These are phyloP conservation scores for Aspergillus sp. DNA, from an alignment of 2,329 filamentous ascomycete species.

Conservation along the genomic window DNA sequence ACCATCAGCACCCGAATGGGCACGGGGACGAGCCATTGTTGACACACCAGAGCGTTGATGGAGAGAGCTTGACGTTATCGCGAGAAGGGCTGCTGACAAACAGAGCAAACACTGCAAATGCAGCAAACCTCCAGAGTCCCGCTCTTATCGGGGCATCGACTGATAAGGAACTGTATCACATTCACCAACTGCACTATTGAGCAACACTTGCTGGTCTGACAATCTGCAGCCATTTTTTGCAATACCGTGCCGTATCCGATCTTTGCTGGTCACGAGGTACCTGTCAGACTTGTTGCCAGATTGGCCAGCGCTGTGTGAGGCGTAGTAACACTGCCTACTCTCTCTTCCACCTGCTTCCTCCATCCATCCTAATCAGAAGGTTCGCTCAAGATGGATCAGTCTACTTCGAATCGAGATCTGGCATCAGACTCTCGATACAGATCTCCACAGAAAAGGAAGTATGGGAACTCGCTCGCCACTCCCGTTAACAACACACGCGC, in stretches of 20 bases:
- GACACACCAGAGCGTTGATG: neutral
- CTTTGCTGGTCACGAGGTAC: no score
- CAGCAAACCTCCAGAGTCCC: constrained; percentile 25
- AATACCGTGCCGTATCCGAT: neutral
- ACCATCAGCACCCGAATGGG: constrained; percentile 43
- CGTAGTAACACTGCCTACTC: neutral
- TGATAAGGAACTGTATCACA: neutral
- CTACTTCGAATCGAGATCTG: no score
- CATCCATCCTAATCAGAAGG: no score
- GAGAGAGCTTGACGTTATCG: constrained; percentile 11
- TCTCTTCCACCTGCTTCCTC: neutral
- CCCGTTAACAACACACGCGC: constrained; percentile 10
- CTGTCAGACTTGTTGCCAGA: neutral
- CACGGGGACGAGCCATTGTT: constrained; percentile 44
- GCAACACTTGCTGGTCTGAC: no score
- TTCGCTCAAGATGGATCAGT: neutral
- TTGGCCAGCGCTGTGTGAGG: neutral
- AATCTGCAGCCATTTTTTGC: neutral
- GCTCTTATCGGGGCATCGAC: neutral
- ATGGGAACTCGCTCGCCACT: neutral
- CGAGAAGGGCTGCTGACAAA: constrained; percentile 14
- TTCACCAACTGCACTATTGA: no score
- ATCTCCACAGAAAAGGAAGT: constrained; percentile 18
- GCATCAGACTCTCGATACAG: neutral
- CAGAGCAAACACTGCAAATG: constrained; percentile 27